Conservation (phyloP, 371 early-diverging fungal genomes). For the Rhizopus sp. region DNA sequence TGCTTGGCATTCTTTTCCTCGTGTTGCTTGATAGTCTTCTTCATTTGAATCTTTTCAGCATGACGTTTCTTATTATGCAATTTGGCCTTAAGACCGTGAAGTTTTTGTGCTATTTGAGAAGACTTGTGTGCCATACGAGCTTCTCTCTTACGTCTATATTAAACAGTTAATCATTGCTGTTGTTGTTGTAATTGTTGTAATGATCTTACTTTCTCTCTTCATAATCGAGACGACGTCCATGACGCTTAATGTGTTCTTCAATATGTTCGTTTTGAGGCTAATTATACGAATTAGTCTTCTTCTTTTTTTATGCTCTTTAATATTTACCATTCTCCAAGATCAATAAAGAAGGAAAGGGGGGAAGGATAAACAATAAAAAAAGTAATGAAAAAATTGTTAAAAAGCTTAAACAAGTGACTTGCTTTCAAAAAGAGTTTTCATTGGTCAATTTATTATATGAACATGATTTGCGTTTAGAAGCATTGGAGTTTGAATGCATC, state of each 20-base stretch:
- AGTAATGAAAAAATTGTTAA: background rate
- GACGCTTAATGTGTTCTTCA: constrained; percentile 98
- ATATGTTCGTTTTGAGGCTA: constrained; percentile 99
- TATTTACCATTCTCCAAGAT: constrained; percentile 4
- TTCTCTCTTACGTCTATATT: constrained; percentile 90
- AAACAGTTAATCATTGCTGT: background rate
- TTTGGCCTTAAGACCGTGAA: constrained; percentile 99
- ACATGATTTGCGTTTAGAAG: no score
- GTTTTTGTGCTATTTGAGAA: constrained; percentile 93
- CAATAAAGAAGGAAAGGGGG: constrained; percentile 11
- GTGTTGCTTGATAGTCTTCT: constrained; percentile 98
- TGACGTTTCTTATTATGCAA: constrained; percentile 98
- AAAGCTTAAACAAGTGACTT: constrained; percentile 1
- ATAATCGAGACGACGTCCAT: constrained; percentile 97
- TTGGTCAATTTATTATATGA: no score
- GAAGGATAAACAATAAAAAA: constrained; percentile 3
- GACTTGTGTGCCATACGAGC: constrained; percentile 93
- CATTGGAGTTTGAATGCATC: constrained; percentile 61
- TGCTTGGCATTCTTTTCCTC: constrained; percentile 95
- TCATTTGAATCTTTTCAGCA: constrained; percentile 99
- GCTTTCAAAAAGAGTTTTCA: background rate
- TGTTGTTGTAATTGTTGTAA: background rate
- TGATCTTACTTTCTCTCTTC: constrained; percentile 89
- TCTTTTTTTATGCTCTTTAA: background rate
- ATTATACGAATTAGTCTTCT: background rate